These are phyloP conservation scores for Lodderomyces elongisporus DNA, from an alignment of 1,139 yeast genomes.

Conservation along the genomic window DNA sequence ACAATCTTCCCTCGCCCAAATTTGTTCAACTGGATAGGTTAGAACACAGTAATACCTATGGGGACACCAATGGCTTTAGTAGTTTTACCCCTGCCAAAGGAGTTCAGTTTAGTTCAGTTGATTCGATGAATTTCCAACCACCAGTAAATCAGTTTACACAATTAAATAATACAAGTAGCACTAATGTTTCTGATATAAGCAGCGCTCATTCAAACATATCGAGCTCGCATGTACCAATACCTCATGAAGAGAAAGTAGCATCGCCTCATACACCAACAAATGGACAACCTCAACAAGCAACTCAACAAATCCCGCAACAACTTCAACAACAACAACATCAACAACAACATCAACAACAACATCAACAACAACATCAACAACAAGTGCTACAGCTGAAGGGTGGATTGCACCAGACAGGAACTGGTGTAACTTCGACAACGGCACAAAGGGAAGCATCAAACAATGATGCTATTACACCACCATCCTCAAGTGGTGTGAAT, in stretches of 20 bases:
- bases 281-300: slow-evolving; percentile 6
- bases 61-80: slow-evolving; percentile 4
- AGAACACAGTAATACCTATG: slow-evolving; percentile 1
- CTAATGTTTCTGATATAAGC: slow-evolving; percentile 36
- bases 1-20: slow-evolving; percentile 10
- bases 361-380: slow-evolving; percentile 7
- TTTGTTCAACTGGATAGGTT: slow-evolving; percentile 9
- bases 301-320: slow-evolving; percentile 4
- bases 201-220: slow-evolving; percentile 25
- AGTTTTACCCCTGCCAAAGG: slow-evolving; percentile 11
- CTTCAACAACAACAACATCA: slow-evolving; percentile 7
- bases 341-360: slow-evolving; percentile 8
- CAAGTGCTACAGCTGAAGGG: background rate
- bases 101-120: slow-evolving; percentile 35
- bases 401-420: background rate
- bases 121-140: slow-evolving; percentile 35
- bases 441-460: slow-evolving; percentile 1
- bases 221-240: slow-evolving; percentile 12
- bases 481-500: slow-evolving; percentile 8
- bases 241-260: slow-evolving; percentile 13
- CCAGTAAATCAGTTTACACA: slow-evolving; percentile 41
- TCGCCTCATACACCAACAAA: slow-evolving; percentile 5
- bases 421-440: background rate
- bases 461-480: slow-evolving; percentile 10
- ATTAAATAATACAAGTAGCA: slow-evolving; percentile 36